Base-by-base conservation (phyloP, 148 eudicot species). In the Rhododendron ferrugineum region DNA sequence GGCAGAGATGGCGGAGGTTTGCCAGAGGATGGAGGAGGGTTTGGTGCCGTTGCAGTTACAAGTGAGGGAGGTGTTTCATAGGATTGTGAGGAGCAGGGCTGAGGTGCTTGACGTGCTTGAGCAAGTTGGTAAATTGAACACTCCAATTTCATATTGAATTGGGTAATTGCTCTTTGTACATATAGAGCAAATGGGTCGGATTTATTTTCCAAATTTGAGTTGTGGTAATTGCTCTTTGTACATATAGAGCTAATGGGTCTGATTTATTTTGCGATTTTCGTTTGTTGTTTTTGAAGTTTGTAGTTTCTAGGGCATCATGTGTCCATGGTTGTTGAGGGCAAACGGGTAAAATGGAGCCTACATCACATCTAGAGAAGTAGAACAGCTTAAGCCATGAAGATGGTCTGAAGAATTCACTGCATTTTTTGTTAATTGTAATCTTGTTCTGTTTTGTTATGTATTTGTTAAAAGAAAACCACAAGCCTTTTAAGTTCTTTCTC, bases 1-100 rank as follows among this genome's bases (percentile, higher is more conserved):
- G 64, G 91, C 88, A 1, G 98, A 94, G 83, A 20, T 97, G 88
- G 94, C 88, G 20, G 95, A 95, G 87, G 76, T 91, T 3, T 94
- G 98, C 78, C 75, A 80, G 82, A 89, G 85, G 54, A 94, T 97
- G 98, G 95, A 94, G 85, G 98, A 94, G 6, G 98, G 98, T 15
- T 88, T 95, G 79, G 90, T 79, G 6, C 94, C 98, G 5, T 82
- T 97, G 23, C 95, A 94, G 60, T 89, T 87, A 36, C 94, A 92
- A 86, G 90, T 94, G 8, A 92, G 98, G 79, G 99, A 97, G 73
- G 93, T 97, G 85, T 97, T 97, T 82, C 96, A 95, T 90, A 90
- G 94, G 91, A 92, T 97, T 84, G 98, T 95, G 26, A 92, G 89
- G 90, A 93, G 93, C 86, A 90, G 99, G 70, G 88, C 90, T 2